Evolutionary conservation across 768 basidiomycete genomes (phyloP).

Genomic region (Mrakia hoshinonis): DNA sequence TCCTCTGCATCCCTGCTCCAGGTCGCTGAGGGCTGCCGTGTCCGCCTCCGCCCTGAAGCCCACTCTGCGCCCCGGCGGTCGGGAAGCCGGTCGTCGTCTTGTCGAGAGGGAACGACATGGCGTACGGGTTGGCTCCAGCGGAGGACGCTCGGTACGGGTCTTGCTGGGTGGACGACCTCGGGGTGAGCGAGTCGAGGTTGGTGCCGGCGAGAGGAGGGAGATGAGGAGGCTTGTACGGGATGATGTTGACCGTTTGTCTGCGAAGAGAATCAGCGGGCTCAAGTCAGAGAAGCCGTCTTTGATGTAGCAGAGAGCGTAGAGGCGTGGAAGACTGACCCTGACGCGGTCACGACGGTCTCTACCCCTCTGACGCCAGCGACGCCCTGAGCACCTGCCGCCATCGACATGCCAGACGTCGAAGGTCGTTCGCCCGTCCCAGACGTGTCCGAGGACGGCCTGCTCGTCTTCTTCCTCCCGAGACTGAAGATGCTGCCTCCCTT

Average conservation of each 20-base stretch:
- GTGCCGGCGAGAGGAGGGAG: not conserved
- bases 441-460: not conserved
- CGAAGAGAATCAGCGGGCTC: not conserved
- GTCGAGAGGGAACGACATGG: not conserved
- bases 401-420: not conserved
- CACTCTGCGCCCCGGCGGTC: too few relatives aligned
- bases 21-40: too few relatives aligned
- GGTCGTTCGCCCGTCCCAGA: not conserved
- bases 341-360: slow-evolving; percentile 1
- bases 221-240: slow-evolving; percentile 7
- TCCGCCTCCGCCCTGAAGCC: too few relatives aligned
- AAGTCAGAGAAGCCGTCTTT: not conserved
- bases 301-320: not conserved
- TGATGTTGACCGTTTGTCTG: slow-evolving; percentile 7
- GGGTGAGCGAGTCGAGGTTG: not conserved
- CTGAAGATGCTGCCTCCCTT: not conserved
- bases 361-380: not conserved
- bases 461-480: not conserved
- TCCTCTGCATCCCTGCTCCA: too few relatives aligned
- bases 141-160: not conserved
- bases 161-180: not conserved
- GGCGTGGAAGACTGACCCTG: not conserved
- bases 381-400: not conserved
- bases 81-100: too few relatives aligned
- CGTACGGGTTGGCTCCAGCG: not conserved